Base-by-base conservation (phyloP, 2,329 filamentous ascomycete species). In the Sporothrix variecibatus region DNA sequence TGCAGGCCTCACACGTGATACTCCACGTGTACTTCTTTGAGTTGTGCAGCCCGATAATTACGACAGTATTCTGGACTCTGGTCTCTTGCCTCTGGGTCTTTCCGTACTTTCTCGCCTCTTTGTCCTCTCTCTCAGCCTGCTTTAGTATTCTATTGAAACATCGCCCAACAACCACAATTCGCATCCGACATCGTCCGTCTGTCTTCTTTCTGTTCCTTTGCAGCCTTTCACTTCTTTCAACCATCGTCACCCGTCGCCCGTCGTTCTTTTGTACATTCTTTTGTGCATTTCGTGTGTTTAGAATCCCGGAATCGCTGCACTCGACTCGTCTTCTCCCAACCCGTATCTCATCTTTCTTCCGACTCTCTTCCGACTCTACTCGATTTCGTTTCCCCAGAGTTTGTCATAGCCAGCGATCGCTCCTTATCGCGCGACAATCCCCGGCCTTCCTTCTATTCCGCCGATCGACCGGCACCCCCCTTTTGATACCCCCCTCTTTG, bases 51-150 rank as follows among this genome's bases (percentile, higher is more conserved):
- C 53, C 23, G n/a, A 56, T 56, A 9, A 51, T 56, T 56, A 15
- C 23, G 53, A 31, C n/a, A 26, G 8, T 38, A 15, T 12, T 56
- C 51, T 9, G n/a, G n/a, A 23, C 51, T 56, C 46, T 49, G 12
- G n/a, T 23, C n/a, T 53, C n/a, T 23, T 17, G 46, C 46, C n/a
- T 23, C 20, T 23, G 9, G n/a, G 23, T 56, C 51, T n/a, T 20
- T 43, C 20, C 60, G 34, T 43, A 17, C 60, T 65, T 65, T 65
- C 53, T 58, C 34, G 34, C 60, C 34, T 65, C 60, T 65, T 43
- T 65, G 60, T 43, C 60, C 34, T 34, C 56, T 65, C 60, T 34
- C 60, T 38, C 38, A 65, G 60, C 7, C n/a, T 56, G 51, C 26
- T 20, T 26, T 26, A 26, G 60, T 43, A 15, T 7, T 20, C 6